phyloP scores from a whole-genome alignment of 2,329 filamentous ascomycete genomes.

The Fusarium tupiense region DNA sequence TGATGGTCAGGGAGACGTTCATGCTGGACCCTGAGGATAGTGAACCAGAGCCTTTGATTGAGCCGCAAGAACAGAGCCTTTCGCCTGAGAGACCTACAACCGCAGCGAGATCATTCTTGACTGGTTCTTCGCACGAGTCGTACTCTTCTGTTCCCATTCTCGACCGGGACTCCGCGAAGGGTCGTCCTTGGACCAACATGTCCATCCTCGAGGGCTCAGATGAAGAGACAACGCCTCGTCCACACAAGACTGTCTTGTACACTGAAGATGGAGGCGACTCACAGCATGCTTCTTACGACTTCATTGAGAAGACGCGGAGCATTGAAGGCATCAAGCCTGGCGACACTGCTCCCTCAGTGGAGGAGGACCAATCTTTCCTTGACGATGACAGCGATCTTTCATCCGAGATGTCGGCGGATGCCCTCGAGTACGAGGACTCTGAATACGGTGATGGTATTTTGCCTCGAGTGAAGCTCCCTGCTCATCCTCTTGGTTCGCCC shows the following conservation, averaged over 20 bases:
- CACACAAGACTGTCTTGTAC: slow-evolving; percentile 33
- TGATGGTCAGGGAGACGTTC: slow-evolving; percentile 55
- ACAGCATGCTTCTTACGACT: slow-evolving; percentile 61
- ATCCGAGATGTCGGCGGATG: slow-evolving; percentile 68
- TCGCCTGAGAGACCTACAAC: slow-evolving; percentile 44
- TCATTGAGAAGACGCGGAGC: slow-evolving; percentile 64
- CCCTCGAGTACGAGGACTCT: slow-evolving; percentile 55
- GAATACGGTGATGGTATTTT: slow-evolving; percentile 40
- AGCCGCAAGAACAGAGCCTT: slow-evolving; percentile 26
- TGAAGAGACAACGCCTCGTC: slow-evolving; percentile 45
- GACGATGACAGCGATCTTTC: slow-evolving; percentile 69
- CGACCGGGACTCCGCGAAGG: slow-evolving; percentile 70
- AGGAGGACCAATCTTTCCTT: slow-evolving; percentile 56
- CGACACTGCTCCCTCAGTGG: slow-evolving; percentile 44
- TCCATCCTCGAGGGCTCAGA: slow-evolving; percentile 64
- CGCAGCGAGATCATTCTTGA: slow-evolving; percentile 60
- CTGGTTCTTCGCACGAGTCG: slow-evolving; percentile 74
- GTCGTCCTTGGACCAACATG: slow-evolving; percentile 62
- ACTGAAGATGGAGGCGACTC: slow-evolving; percentile 37
- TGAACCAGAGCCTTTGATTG: slow-evolving; percentile 33
- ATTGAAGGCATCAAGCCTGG: slow-evolving; percentile 56
- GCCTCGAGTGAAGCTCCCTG: slow-evolving; percentile 44
- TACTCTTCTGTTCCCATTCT: slow-evolving; percentile 82
- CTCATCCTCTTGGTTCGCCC: slow-evolving; percentile 49
- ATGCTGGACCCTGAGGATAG: slow-evolving; percentile 41